Percentiles rank a stretch among this genome's conserved stretches.
Conservation (phyloP, 2,329 filamentous ascomycete genomes). For the Ophiostoma himal-ulmi region DNA sequence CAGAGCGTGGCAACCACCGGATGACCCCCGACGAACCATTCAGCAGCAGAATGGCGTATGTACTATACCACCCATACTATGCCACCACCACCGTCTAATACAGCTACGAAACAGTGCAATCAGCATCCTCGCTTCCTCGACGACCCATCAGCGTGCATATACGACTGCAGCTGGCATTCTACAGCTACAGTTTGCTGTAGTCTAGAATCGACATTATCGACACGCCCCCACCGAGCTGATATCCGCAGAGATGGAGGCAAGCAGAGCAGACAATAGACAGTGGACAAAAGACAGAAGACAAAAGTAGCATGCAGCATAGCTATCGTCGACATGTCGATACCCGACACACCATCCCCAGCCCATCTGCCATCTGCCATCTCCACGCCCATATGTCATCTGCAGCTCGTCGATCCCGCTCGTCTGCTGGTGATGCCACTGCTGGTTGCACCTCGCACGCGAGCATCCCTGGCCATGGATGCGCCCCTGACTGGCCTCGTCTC, state of each 20-base stretch:
- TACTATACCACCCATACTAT: background rate
- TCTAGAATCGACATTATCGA: background rate
- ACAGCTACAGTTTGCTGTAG: background rate
- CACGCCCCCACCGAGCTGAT: background rate
- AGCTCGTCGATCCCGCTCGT: background rate
- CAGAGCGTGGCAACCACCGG: background rate
- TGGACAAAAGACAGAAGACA: background rate
- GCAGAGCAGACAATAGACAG: background rate
- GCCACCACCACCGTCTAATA: too few species aligned
- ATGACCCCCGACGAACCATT: background rate
- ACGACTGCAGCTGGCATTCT: background rate
- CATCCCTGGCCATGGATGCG: background rate
- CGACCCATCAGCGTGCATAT: constrained; percentile 12
- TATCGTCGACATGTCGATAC: background rate
- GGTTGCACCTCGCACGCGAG: too few species aligned
- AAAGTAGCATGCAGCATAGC: background rate
- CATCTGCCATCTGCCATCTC: background rate
- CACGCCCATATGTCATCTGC: background rate
- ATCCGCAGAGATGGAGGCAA: background rate
- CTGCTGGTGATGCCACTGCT: background rate
- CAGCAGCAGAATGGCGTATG: background rate
- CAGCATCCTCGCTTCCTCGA: background rate
- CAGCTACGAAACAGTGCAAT: background rate
- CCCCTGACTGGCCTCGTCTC: background rate
- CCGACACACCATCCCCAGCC: background rate